Conservation (phyloP, 2,329 filamentous ascomycete genomes). For the Ceratocystis papillata region DNA sequence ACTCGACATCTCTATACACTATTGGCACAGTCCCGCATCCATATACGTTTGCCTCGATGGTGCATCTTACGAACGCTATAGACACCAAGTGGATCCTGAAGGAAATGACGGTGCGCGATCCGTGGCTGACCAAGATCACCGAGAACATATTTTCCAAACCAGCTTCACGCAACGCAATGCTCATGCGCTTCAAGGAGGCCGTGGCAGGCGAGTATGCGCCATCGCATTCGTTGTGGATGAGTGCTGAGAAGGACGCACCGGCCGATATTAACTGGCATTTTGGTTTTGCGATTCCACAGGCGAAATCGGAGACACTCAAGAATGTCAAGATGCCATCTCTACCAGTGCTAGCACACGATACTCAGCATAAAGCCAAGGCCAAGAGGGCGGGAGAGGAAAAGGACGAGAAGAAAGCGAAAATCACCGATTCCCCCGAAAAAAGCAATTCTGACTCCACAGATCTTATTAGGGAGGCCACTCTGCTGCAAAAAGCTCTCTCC, state of each 20-base stretch:
- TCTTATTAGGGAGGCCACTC: slow-evolving; percentile 34
- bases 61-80: slow-evolving; percentile 49
- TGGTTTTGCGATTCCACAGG: slow-evolving; percentile 66
- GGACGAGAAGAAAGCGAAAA: not conserved
- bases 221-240: slow-evolving; percentile 63
- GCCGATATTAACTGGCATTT: slow-evolving; percentile 80
- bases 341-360: slow-evolving; percentile 39
- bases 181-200: slow-evolving; percentile 68
- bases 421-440: slow-evolving; percentile 26
- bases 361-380: slow-evolving; percentile 12
- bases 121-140: slow-evolving; percentile 65
- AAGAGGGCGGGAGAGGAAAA: slow-evolving; percentile 9
- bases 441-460: slow-evolving; percentile 39
- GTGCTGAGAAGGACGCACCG: slow-evolving; percentile 53
- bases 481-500: slow-evolving; percentile 46
- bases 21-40: slow-evolving; percentile 87
- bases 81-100: slow-evolving; percentile 56
- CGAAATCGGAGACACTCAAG: slow-evolving; percentile 25
- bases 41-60: slow-evolving; percentile 65
- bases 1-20: slow-evolving; percentile 62
- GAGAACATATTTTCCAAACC: slow-evolving; percentile 48
- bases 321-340: slow-evolving; percentile 23
- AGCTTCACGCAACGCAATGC: slow-evolving; percentile 46
- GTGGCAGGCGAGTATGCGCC: slow-evolving; percentile 57
- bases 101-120: slow-evolving; percentile 55